Evolutionary conservation across 306 rosid species (phyloP).

Genomic region (Vigna trinervia): DNA sequence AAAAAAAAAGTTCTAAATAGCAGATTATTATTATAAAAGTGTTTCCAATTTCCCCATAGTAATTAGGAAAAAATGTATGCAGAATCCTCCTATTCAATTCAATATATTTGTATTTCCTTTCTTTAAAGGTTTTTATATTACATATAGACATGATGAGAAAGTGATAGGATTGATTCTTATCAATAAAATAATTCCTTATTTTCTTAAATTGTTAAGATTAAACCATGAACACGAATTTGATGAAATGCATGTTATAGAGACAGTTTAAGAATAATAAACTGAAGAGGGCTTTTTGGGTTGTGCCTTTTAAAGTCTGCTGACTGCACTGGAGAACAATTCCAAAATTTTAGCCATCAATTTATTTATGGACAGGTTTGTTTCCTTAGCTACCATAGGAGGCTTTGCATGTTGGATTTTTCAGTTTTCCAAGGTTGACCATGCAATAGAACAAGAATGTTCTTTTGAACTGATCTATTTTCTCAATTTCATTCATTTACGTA

Average conservation of each 20-base stretch:
- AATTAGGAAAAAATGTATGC: no score
- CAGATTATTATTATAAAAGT: no score
- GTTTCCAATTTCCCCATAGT: no score
- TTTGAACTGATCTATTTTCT: neutral
- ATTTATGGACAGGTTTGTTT: neutral
- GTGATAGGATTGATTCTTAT: no score
- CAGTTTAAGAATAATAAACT: slow-evolving; percentile 12
- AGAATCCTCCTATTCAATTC: no score
- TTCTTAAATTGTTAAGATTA: neutral
- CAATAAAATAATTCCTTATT: no score
- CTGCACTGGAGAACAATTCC: slow-evolving; percentile 23
- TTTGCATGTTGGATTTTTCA: neutral
- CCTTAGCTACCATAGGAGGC: neutral
- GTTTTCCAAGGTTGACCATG: neutral
- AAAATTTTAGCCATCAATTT: slow-evolving; percentile 25
- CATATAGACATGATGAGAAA: no score
- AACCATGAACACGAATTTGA: neutral
- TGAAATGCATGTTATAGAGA: slow-evolving; percentile 22
- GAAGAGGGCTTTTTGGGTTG: neutral
- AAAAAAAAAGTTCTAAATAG: neutral
- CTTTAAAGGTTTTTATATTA: no score
- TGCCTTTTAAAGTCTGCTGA: neutral
- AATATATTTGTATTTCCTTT: no score
- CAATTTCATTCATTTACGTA: neutral
- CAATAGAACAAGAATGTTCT: neutral